These are phyloP conservation scores for Phascolomyces articulosus DNA, from an alignment of 371 early-diverging fungal genomes.

Conservation along the genomic window DNA sequence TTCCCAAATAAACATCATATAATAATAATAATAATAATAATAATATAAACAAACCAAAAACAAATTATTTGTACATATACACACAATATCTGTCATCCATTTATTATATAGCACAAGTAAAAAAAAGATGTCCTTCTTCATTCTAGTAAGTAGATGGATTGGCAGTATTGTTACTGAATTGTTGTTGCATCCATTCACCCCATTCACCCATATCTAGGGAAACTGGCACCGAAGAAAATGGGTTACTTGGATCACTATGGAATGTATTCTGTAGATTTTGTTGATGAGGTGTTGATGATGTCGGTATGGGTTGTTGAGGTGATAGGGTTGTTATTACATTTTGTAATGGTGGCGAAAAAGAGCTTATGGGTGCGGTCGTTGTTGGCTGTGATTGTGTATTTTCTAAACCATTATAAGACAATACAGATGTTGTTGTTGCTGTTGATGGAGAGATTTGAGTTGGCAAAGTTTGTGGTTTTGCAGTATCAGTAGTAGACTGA, in stretches of 20 bases:
- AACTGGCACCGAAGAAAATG: conserved; percentile 46
- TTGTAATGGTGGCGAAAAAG: neutral
- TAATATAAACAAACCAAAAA: too few relatives aligned
- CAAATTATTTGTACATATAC: too few relatives aligned
- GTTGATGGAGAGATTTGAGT: neutral
- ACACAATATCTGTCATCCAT: too few relatives aligned
- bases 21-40: too few relatives aligned
- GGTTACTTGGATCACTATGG: conserved; percentile 47
- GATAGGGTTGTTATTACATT: neutral
- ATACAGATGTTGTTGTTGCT: neutral
- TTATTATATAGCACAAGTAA: too few relatives aligned
- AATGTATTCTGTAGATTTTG: conserved; percentile 21
- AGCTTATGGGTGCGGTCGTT: too few relatives aligned
- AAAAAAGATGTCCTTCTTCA: too few relatives aligned
- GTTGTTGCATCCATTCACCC: conserved; percentile 35
- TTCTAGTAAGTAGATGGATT: neutral
- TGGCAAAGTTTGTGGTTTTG: neutral
- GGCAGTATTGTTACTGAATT: neutral
- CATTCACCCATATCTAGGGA: conserved; percentile 54
- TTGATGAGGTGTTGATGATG: neutral
- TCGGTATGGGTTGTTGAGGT: neutral
- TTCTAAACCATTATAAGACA: neutral
- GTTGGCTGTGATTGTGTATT: neutral
- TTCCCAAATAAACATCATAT: too few relatives aligned
- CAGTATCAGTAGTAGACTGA: conserved; percentile 2